Base-by-base conservation (phyloP, 169 alveolate species). In the Cryptosporidium sp. region DNA sequence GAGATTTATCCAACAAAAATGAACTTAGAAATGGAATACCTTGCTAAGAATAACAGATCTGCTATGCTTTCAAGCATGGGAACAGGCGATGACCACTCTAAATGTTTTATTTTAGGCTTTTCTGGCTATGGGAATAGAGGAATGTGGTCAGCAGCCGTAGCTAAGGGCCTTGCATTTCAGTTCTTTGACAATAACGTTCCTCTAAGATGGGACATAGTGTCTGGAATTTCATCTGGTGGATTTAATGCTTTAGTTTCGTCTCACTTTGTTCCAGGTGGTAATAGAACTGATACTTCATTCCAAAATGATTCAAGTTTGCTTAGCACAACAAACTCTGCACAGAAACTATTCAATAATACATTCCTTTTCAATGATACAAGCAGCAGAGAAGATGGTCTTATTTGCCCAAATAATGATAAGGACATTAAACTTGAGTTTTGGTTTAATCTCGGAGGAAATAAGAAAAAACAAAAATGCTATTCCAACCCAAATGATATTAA, bases 141-240 rank as follows among this genome's bases (percentile, higher is more conserved):
- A 26, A 80, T 80, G 68, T 80, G 89, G 89, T 62, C 89, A 31
- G 89, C 89, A 61, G 72, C 89, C 12, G 89, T 65, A 21, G 89
- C 89, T 12, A 80, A 65, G n/a, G 89, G 89, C 12, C 68, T 80
- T 23, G 89, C 89, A 45, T 37, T 75, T 8, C 89, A 80, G 65
- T 80, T 80, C 42, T 80, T 33, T 51, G 89, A 80, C 37, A 61
- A 80, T 23, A 80, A 80, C 31, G 75, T 80, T 9, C 89, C 89
- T 37, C 53, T 80, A 16, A 80, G 89, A n/a, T 80, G 89, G 89
- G 89, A 80, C 4, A n/a, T 80, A 21, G 89, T 80, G 3, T 75
- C 89, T 14, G 89, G 89, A 62, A 80, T 80, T 26, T 80, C 89
- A 3, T 80, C 89, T 33, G 89, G 89, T 6, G 89, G 70, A 2